Evolutionary conservation across 139 green algal species (phyloP), one percentile per base, ranked within the genome.

Genomic region (Closterium sp.): DNA sequence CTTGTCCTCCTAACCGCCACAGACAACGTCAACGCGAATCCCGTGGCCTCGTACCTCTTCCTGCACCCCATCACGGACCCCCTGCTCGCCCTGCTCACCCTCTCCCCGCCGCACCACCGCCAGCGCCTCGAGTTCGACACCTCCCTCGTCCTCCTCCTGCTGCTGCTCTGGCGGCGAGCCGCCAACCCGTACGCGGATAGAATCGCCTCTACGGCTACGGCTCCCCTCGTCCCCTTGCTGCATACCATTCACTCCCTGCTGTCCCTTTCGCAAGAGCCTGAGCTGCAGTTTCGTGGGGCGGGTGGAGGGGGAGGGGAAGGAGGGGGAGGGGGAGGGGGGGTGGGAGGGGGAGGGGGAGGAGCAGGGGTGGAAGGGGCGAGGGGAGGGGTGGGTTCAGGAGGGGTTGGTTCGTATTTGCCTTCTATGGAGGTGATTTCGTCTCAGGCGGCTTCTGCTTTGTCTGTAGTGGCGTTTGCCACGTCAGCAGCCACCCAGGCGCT

Each of bases 1-100:
- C 83, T 94, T 7, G 36, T 93, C 8, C 91, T 94, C 1, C 84
- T 94, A 9, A 94, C 88, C 10, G 91, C 87, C 28, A 93, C 91
- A 31, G 91, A 92, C 9, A 92, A 93, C 84, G 87, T 93, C 34
- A 92, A 92, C 33, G 92, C 43, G 64, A 93, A 93, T 87, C 92
- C 30, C 38, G 34, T 93, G 8, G 91, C 91, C n/a, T 66, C 81
- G 19, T 94, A 90, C 64, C 31, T 90, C 88, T 92, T 93, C 81
- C n/a, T 90, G 5, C 34, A 89, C 88, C 12, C 34, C 85, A 93
- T 94, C 33, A 28, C 84, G 3, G 91, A 94, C 66, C 33, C 88
- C 33, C 76, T 94, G 35, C 4, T 92, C 31, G 66, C 87, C n/a
- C 89, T 93, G 1, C 69, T 94, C 34, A 93, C 91, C 21, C 55